Evolutionary conservation across 768 basidiomycete genomes (phyloP).

Genomic region (Trichaptum fuscoviolaceum): DNA sequence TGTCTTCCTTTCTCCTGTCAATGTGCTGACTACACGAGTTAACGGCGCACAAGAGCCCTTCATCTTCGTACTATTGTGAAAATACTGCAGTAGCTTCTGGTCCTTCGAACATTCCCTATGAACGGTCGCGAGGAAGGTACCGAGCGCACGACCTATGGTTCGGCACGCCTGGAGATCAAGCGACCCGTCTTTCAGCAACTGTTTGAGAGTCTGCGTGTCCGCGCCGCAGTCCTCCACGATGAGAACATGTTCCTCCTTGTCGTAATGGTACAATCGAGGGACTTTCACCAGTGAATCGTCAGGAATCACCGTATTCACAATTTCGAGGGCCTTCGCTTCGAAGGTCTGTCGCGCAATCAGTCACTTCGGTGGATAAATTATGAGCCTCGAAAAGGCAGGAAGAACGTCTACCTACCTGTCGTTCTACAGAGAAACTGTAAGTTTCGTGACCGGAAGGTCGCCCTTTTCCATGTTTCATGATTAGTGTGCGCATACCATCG

Average conservation of each 20-base stretch:
- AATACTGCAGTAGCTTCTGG: slow-evolving; percentile 27
- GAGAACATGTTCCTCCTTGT: slow-evolving; percentile 42
- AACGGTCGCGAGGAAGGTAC: slow-evolving; percentile 47
- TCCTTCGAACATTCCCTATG: slow-evolving; percentile 40
- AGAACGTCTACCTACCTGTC: slow-evolving; percentile 54
- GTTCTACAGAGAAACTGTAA: slow-evolving; percentile 33
- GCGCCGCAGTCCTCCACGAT: slow-evolving; percentile 61
- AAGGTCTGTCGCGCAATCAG: slow-evolving; percentile 19
- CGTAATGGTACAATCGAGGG: slow-evolving; percentile 45
- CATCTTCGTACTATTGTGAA: slow-evolving; percentile 36
- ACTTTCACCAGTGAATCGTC: slow-evolving; percentile 38
- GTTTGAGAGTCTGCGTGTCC: slow-evolving; percentile 33
- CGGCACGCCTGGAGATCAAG: slow-evolving; percentile 26
- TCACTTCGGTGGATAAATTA: background rate
- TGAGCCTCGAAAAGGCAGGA: background rate
- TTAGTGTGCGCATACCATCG: slow-evolving; percentile 38
- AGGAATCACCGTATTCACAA: slow-evolving; percentile 34
- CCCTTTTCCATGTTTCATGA: slow-evolving; percentile 55
- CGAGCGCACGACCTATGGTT: slow-evolving; percentile 48
- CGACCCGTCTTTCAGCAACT: slow-evolving; percentile 28
- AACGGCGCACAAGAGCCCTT: slow-evolving; percentile 34
- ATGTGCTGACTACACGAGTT: slow-evolving; percentile 31
- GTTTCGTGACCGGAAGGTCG: slow-evolving; percentile 26
- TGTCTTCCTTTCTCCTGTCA: slow-evolving; percentile 21
- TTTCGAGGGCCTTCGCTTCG: slow-evolving; percentile 46